These are phyloP conservation scores for Ascochyta pisi DNA, from an alignment of 2,329 filamentous ascomycete genomes.

Conservation along the genomic window DNA sequence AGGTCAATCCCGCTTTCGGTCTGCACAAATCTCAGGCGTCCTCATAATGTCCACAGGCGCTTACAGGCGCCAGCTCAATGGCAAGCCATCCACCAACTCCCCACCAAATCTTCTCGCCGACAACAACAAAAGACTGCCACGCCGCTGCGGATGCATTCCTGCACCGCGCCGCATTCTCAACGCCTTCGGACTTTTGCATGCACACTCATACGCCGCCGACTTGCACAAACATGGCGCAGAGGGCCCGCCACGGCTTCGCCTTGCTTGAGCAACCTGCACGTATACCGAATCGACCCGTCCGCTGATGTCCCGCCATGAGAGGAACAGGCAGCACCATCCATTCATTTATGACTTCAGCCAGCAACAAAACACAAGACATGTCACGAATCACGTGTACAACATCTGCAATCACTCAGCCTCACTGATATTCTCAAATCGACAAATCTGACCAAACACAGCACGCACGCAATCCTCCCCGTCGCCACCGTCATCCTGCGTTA, in stretches of 20 bases:
- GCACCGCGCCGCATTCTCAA: constrained; percentile 9
- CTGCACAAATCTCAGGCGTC: not conserved
- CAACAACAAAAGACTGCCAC: constrained; percentile 2
- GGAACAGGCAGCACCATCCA: too few species aligned
- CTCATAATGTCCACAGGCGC: constrained; percentile 2
- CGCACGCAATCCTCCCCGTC: not conserved
- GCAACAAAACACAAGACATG: too few species aligned
- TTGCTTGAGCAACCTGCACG: not conserved
- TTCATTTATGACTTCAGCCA: too few species aligned
- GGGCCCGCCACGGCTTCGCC: too few species aligned
- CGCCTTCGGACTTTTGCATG: not conserved
- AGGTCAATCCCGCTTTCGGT: constrained; percentile 6
- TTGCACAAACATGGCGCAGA: not conserved
- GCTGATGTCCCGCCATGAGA: too few species aligned
- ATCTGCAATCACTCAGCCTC: not conserved
- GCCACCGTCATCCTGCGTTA: too few species aligned
- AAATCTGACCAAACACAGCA: not conserved
- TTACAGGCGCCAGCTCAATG: constrained; percentile 13
- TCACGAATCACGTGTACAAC: not conserved
- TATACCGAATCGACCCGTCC: not conserved
- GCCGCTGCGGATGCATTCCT: constrained; percentile 3
- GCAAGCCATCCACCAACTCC: constrained; percentile 3
- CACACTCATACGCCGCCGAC: not conserved
- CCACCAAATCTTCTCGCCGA: constrained; percentile 15
- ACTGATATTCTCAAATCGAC: not conserved